Base-by-base conservation (phyloP, 1,284 basidiomycete genomes). In the Wolfiporia cocos region DNA sequence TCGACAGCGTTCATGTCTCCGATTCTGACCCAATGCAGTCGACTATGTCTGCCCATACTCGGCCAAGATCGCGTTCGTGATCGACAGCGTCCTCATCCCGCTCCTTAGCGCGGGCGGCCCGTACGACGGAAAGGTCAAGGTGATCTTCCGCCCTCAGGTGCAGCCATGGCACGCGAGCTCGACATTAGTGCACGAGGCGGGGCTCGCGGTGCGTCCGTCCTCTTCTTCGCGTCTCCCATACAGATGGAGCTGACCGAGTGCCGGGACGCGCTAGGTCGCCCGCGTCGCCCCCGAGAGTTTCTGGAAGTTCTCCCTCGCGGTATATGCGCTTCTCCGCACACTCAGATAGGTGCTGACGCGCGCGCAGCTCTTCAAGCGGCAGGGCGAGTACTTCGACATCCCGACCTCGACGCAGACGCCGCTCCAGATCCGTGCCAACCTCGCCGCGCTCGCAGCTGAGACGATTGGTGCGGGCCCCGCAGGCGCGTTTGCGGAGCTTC, bases 1-100 rank as follows among this genome's bases (percentile, higher is more conserved):
- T 4, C 4, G 17, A 4, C 9, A n/a, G n/a, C n/a, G n/a, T n/a
- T n/a, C n/a, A n/a, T n/a, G n/a, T n/a, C n/a, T n/a, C n/a, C n/a
- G n/a, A n/a, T n/a, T n/a, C n/a, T n/a, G 5, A 6, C 26, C 26
- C 7, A 9, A 28, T 41, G 6, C 47, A 87, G 85, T 87, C 63
- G 91, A 93, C 65, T 90, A 87, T 58, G 83, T 91, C 52, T 94
- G 92, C 59, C 92, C 92, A 0, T 94, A 77, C 71, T 86, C 82
- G 49, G 76, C 75, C 11, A 88, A 86, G 62, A 55, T 85, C 37
- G 67, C 77, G 3, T 56, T 67, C 17, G 67, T 71, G n/a, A 74
- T 88, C 47, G 74, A 87, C 35, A 65, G 52, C 6, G 66, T 83
- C 37, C 64, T 88, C 37, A 75, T 70, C 47, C 85, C 83, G 15